These are phyloP conservation scores for Penicillium olsonii DNA, from an alignment of 2,329 filamentous ascomycete species.

Conservation along the genomic window DNA sequence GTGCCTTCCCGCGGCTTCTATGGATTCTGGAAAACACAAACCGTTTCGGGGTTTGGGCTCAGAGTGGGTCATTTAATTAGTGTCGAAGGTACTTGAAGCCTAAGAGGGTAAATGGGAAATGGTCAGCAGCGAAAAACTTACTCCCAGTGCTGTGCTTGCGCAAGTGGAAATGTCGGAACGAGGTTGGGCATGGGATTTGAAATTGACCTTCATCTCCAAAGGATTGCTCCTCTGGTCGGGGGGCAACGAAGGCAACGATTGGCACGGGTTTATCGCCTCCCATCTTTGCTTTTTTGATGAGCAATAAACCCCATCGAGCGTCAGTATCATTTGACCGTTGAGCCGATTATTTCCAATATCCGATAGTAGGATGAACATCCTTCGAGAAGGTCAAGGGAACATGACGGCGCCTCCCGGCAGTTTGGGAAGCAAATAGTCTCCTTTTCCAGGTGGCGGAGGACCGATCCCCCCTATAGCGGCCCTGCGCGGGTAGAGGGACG, in stretches of 20 bases:
- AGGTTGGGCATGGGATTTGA: neutral
- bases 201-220: neutral
- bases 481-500: slow-evolving; percentile 19
- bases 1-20: slow-evolving; percentile 2
- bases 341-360: neutral
- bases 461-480: slow-evolving; percentile 12
- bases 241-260: slow-evolving; percentile 1
- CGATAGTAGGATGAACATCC: slow-evolving; percentile 8
- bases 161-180: neutral
- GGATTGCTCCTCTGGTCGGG: neutral
- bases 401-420: slow-evolving; percentile 17
- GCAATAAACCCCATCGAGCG: neutral
- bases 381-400: slow-evolving; percentile 26
- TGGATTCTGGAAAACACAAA: slow-evolving; percentile 7
- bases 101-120: neutral
- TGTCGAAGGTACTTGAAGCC: neutral
- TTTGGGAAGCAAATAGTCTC: slow-evolving; percentile 22
- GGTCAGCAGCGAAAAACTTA: neutral
- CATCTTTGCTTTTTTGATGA: neutral
- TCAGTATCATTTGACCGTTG: slow-evolving; percentile 1
- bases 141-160: neutral
- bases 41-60: slow-evolving; percentile 6
- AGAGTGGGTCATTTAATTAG: slow-evolving; percentile 5
- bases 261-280: neutral
- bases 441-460: slow-evolving; percentile 14